Conservation (phyloP, 495 filamentous ascomycete genomes). For the Trichoderma parareesei region DNA sequence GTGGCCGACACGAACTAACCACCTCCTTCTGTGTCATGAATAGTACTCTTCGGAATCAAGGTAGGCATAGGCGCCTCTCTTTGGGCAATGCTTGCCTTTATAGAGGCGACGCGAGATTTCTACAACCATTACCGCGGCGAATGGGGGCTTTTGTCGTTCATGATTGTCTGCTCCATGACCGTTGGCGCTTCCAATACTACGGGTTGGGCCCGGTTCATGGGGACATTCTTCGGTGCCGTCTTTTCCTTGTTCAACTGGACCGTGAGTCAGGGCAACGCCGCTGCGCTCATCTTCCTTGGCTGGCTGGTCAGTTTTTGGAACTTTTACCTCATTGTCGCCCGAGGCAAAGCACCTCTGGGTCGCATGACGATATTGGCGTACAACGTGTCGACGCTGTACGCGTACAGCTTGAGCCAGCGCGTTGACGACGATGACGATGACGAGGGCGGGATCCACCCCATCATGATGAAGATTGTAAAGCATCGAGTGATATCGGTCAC, state of each 20-base stretch:
- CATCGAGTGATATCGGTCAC: conserved; percentile 89
- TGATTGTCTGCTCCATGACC: conserved; percentile 97
- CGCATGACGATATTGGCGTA: conserved; percentile 91
- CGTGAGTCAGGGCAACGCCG: conserved; percentile 60
- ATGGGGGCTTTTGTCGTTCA: conserved; percentile 94
- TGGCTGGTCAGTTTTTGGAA: conserved; percentile 74
- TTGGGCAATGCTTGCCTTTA: conserved; percentile 80
- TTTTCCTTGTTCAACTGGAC: conserved; percentile 73
- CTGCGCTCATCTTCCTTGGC: conserved; percentile 68
- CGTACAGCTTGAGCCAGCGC: conserved; percentile 74
- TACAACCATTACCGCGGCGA: conserved; percentile 90
- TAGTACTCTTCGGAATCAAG: conserved; percentile 71
- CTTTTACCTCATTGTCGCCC: conserved; percentile 81
- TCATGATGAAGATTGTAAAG: conserved; percentile 80
- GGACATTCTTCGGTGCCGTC: conserved; percentile 76
- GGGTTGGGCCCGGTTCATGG: conserved; percentile 72
- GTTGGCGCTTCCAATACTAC: conserved; percentile 95
- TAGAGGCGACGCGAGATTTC: conserved; percentile 64
- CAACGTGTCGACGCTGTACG: conserved; percentile 92
- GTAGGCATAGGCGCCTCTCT: conserved; percentile 82
- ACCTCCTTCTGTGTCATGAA: background rate
- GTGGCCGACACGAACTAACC: background rate
- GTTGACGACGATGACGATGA: conserved; percentile 73
- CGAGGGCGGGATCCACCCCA: conserved; percentile 76
- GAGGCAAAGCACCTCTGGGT: conserved; percentile 80